phyloP scores from a whole-genome alignment of 495 filamentous ascomycete genomes.

The Jackrogersella minutella region DNA sequence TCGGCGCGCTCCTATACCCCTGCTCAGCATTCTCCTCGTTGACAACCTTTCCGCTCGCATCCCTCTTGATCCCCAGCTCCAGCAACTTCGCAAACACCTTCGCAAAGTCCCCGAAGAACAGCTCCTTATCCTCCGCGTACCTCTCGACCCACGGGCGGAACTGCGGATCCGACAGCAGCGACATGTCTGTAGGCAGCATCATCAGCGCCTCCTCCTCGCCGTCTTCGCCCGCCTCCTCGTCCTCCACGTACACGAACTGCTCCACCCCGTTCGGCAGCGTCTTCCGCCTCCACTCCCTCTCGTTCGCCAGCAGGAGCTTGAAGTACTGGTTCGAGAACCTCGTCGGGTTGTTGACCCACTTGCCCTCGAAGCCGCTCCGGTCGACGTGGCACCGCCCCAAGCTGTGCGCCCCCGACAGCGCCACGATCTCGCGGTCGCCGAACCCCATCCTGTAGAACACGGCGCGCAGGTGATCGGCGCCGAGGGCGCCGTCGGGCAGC shows the following conservation, averaged over 20 bases:
- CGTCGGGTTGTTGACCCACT: constrained; percentile 71
- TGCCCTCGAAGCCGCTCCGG: constrained; percentile 66
- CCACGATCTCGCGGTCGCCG: constrained; percentile 70
- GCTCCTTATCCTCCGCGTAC: constrained; percentile 67
- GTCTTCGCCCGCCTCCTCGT: constrained; percentile 58
- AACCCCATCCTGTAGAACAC: constrained; percentile 74
- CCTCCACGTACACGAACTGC: constrained; percentile 69
- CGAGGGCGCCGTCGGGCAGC: constrained; percentile 66
- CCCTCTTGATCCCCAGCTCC: constrained; percentile 65
- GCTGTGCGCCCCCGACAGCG: constrained; percentile 67
- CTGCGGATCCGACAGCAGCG: constrained; percentile 47
- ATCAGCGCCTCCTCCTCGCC: constrained; percentile 68
- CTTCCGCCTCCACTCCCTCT: constrained; percentile 60
- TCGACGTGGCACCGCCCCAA: constrained; percentile 68
- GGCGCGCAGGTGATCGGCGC: constrained; percentile 64
- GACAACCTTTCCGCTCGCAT: constrained; percentile 56
- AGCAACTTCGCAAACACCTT: constrained; percentile 69
- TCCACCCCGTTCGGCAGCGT: constrained; percentile 60
- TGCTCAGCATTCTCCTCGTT: constrained; percentile 63
- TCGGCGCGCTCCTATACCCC: constrained; percentile 65
- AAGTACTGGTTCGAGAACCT: constrained; percentile 72
- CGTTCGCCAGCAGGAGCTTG: constrained; percentile 60
- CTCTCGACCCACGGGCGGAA: constrained; percentile 62
- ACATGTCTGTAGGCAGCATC: constrained; percentile 61
- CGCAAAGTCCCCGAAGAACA: constrained; percentile 68